Evolutionary conservation across 179 eudicot species (phyloP).

Genomic region (Silene vulgaris): DNA sequence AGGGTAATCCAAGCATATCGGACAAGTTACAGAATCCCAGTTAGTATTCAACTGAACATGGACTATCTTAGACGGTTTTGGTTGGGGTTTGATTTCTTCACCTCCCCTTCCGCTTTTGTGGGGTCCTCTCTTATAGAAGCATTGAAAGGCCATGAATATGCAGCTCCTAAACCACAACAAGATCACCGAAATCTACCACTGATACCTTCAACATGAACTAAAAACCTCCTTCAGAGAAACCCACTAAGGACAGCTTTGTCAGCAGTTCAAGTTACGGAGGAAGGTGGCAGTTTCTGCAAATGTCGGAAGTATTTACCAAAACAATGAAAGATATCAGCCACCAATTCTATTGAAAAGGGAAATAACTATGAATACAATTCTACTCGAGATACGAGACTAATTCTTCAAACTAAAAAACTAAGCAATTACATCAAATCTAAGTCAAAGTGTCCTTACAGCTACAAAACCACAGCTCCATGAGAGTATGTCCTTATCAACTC

Average conservation of each 20-base stretch:
- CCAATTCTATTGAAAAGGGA: neutral
- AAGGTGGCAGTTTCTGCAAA: constrained; percentile 21
- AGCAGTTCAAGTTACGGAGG: neutral
- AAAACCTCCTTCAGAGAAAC: constrained; percentile 8
- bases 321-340: neutral
- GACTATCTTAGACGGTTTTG: constrained; percentile 30
- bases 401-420: constrained; percentile 7
- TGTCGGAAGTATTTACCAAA: neutral
- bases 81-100: constrained; percentile 31
- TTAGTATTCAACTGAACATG: constrained; percentile 48
- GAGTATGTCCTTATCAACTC: constrained; percentile 13
- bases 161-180: constrained; percentile 21
- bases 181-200: constrained; percentile 18
- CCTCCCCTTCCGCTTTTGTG: constrained; percentile 28
- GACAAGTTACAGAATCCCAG: constrained; percentile 74
- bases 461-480: neutral
- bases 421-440: constrained; percentile 9
- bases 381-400: neutral
- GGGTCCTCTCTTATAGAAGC: constrained; percentile 40
- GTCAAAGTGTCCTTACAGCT: constrained; percentile 12
- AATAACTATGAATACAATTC: neutral
- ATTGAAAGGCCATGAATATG: constrained; percentile 46
- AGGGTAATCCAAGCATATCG: constrained; percentile 90
- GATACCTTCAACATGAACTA: constrained; percentile 16
- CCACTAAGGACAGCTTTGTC: constrained; percentile 8